Conservation (phyloP, 192 early-diverging fungal genomes). For the Entomortierella parvispora region DNA sequence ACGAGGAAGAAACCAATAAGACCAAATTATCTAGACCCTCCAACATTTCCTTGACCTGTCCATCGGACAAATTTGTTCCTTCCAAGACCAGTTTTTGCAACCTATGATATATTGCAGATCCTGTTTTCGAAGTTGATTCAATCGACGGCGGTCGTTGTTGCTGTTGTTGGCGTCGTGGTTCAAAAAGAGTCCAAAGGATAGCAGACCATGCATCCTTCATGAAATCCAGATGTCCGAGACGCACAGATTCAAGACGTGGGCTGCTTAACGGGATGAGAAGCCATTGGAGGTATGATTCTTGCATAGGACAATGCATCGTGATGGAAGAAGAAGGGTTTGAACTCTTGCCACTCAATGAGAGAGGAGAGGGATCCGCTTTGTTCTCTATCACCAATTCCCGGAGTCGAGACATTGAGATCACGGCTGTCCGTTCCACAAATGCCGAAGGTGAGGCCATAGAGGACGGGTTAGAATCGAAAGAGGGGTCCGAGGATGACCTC, state of each 20-base stretch:
- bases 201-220: constrained; percentile 15
- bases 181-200: not conserved
- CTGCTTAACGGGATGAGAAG: constrained; percentile 10
- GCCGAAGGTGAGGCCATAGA: too few species aligned
- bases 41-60: constrained; percentile 5
- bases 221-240: constrained; percentile 12
- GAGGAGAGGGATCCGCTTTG: not conserved
- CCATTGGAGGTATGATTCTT: constrained; percentile 11
- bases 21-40: not conserved
- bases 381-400: constrained; percentile 13
- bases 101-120: too few species aligned
- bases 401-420: constrained; percentile 10
- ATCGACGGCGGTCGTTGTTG: constrained; percentile 5
- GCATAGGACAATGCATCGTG: constrained; percentile 16
- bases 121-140: too few species aligned
- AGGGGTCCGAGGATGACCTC: too few species aligned
- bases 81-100: constrained; percentile 4
- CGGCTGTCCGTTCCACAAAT: not conserved
- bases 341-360: too few species aligned
- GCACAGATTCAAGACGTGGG: not conserved
- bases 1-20: not conserved
- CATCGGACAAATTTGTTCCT: constrained; percentile 23
- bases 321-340: constrained; percentile 1
- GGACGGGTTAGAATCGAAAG: too few species aligned
- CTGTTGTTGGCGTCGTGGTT: too few species aligned